Conservation (phyloP, 2,329 filamentous ascomycete species). For the Diaporthe sp. region DNA sequence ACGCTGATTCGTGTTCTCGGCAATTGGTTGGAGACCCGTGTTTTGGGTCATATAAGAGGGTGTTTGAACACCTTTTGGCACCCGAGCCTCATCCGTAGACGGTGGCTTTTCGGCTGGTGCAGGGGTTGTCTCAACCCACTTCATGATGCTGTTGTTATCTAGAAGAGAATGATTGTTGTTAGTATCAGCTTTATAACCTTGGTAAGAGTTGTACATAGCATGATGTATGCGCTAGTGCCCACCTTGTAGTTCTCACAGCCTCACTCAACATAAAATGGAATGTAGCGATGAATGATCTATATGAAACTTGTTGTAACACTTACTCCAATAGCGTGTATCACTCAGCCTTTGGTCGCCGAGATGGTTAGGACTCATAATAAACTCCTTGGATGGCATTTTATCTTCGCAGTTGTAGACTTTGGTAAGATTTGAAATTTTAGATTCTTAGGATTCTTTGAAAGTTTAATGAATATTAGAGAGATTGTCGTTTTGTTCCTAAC, state of each 20-base stretch:
- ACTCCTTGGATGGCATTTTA: not conserved
- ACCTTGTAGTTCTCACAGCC: too few relatives aligned
- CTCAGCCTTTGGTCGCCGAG: not conserved
- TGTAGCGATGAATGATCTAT: not conserved
- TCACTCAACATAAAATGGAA: not conserved
- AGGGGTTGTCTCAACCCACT: not conserved
- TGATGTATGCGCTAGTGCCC: not conserved
- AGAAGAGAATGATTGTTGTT: not conserved
- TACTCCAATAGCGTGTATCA: not conserved
- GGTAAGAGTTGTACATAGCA: not conserved
- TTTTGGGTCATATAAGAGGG: not conserved
- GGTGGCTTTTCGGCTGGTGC: too few relatives aligned
- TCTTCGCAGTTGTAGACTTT: not conserved
- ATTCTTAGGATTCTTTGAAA: too few relatives aligned
- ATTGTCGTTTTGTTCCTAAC: too few relatives aligned
- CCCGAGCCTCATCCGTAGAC: not conserved
- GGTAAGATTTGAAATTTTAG: not conserved
- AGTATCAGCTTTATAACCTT: not conserved
- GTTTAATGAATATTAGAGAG: rapidly evolving
- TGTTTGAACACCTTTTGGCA: too few relatives aligned
- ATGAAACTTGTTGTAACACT: not conserved
- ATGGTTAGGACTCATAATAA: not conserved
- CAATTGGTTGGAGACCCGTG: not conserved
- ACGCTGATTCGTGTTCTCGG: not conserved
- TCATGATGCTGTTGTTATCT: conserved; percentile 6